These are phyloP conservation scores for Diplotaxis tenuifolia DNA, from an alignment of 345 rosid species.

Conservation along the genomic window DNA sequence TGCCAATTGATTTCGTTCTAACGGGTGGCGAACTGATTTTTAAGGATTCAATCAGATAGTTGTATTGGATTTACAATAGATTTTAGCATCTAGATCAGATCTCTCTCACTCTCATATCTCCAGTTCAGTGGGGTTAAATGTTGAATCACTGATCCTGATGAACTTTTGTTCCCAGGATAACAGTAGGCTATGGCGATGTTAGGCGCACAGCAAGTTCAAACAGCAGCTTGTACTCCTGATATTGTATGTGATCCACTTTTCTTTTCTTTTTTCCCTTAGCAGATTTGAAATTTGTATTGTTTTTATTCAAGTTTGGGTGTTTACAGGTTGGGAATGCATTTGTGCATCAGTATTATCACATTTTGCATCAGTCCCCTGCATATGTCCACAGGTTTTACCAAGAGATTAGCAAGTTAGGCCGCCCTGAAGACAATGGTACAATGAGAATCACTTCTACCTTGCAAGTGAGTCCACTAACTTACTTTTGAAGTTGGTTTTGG, in stretches of 20 bases:
- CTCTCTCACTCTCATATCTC: no score
- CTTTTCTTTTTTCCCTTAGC: background rate
- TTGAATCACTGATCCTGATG: background rate
- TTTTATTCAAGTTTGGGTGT: background rate
- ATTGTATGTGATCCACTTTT: constrained; percentile 36
- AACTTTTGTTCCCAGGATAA: constrained; percentile 28
- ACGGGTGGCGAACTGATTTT: background rate
- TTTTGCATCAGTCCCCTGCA: constrained; percentile 84
- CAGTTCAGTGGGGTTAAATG: no score
- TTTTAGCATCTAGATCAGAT: constrained; percentile 14
- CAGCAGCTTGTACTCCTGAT: constrained; percentile 46
- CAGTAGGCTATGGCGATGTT: constrained; percentile 48
- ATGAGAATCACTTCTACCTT: constrained; percentile 81
- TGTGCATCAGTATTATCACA: constrained; percentile 91
- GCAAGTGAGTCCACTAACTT: constrained; percentile 50
- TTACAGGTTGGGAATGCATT: constrained; percentile 88
- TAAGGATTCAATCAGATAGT: background rate
- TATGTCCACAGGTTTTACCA: constrained; percentile 94
- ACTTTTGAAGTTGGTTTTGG: background rate
- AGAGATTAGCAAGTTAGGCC: constrained; percentile 88
- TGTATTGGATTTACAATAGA: background rate
- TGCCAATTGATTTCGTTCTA: background rate
- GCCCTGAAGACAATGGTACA: constrained; percentile 64
- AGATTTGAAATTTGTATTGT: background rate
- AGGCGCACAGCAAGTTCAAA: constrained; percentile 45